Conservation (phyloP, 176 grass and related monocot species). For the Ananas comosus region DNA sequence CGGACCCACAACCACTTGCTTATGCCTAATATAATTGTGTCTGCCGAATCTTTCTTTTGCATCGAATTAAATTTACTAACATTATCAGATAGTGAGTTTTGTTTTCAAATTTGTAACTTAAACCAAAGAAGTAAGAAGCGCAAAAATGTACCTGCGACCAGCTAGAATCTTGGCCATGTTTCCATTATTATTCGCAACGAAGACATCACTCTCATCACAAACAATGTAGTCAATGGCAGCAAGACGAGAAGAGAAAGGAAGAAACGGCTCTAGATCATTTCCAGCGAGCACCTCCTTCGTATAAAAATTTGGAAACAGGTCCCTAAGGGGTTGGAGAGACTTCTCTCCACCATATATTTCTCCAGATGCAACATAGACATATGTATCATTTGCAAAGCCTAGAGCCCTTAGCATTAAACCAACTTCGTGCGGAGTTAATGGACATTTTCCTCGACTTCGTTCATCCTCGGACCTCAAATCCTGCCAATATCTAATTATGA, state of each 20-base stretch:
- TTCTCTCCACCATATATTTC: conserved; percentile 94
- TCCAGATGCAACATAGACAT: conserved; percentile 82
- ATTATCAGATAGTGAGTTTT: no score
- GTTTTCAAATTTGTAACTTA: background rate
- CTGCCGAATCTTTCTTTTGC: no score
- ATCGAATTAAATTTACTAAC: no score
- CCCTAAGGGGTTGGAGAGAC: conserved; percentile 59
- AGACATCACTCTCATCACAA: conserved; percentile 78
- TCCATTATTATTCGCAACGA: conserved; percentile 92
- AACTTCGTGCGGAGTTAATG: conserved; percentile 80
- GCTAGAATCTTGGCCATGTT: conserved; percentile 98
- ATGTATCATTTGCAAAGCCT: conserved; percentile 70
- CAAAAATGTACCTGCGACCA: conserved; percentile 48
- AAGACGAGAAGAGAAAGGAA: conserved; percentile 68
- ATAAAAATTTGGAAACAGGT: conserved; percentile 82
- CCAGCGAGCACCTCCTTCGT: conserved; percentile 80
- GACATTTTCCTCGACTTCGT: conserved; percentile 76
- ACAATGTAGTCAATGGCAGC: conserved; percentile 90
- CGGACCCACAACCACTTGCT: background rate
- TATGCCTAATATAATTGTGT: no score
- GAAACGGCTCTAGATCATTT: conserved; percentile 58
- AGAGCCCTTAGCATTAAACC: conserved; percentile 81
- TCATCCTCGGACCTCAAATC: conserved; percentile 73
- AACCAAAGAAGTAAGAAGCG: background rate
- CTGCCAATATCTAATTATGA: conserved; percentile 26